Conservation (phyloP, 139 green algal genomes). For the Chlorella sp. region DNA sequence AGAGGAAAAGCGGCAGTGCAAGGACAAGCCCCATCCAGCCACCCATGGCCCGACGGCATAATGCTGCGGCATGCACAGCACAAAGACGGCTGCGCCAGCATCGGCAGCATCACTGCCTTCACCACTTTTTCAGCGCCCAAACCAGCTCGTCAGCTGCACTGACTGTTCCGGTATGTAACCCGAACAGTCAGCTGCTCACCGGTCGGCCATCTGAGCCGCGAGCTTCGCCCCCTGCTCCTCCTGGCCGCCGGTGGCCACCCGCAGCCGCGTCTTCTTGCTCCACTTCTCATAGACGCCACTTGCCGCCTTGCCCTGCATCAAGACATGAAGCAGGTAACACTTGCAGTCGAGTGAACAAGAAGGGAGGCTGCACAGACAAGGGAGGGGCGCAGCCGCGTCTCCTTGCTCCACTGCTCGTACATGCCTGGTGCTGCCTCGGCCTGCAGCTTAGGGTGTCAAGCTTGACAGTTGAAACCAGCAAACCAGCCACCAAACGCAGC, state of each 20-base stretch:
- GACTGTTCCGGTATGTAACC: too few species aligned
- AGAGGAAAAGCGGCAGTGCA: background rate
- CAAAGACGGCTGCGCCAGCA: background rate
- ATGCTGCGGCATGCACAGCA: too few species aligned
- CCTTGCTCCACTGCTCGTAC: background rate
- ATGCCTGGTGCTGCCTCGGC: background rate
- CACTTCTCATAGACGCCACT: constrained; percentile 74
- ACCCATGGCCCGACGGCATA: too few species aligned
- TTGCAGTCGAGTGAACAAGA: background rate
- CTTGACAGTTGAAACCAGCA: background rate
- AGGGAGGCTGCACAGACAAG: background rate
- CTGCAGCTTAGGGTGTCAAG: background rate
- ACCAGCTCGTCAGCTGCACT: too few species aligned
- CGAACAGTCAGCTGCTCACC: background rate
- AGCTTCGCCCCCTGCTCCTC: constrained; percentile 6
- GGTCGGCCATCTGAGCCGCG: constrained; percentile 5
- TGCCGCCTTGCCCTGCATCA: constrained; percentile 39
- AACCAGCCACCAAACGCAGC: background rate
- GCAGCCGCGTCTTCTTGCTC: constrained; percentile 65
- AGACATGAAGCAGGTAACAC: background rate
- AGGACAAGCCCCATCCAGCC: too few species aligned
- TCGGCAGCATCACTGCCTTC: background rate
- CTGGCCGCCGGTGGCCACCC: constrained; percentile 37
- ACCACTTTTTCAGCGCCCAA: too few species aligned
- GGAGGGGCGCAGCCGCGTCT: background rate